Conservation (phyloP, 192 early-diverging fungal species). For the Coemansia reversa region DNA sequence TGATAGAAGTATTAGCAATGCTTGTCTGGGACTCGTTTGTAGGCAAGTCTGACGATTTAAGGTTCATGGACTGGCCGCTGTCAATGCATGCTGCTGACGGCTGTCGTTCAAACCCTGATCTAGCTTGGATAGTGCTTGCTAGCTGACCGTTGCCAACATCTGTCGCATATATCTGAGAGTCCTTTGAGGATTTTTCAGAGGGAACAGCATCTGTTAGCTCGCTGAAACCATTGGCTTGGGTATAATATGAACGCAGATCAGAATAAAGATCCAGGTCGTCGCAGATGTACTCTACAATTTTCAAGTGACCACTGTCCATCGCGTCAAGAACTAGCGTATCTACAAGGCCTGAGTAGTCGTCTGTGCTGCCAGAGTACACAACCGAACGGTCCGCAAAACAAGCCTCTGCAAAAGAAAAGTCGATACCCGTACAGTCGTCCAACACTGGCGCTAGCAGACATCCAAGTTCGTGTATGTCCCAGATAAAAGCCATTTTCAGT, state of each 20-base stretch:
- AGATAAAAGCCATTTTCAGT: conserved; percentile 51
- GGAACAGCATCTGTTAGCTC: background rate
- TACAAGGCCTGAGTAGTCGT: conserved; percentile 5
- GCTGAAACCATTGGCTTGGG: background rate
- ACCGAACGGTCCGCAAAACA: conserved; percentile 25
- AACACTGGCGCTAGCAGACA: conserved; percentile 60
- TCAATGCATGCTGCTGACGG: background rate
- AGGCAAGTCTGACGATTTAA: background rate
- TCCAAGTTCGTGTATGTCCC: conserved; percentile 53
- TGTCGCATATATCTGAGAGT: background rate
- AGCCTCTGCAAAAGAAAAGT: conserved; percentile 29
- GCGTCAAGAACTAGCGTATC: conserved; percentile 35
- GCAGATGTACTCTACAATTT: conserved; percentile 31
- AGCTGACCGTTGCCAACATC: background rate
- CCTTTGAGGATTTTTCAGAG: background rate
- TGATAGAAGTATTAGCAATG: background rate
- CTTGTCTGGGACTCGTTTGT: background rate
- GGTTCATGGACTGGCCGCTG: background rate
- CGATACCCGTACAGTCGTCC: conserved; percentile 16
- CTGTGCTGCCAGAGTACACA: background rate
- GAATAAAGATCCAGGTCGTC: conserved; percentile 31
- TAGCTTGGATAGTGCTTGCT: background rate
- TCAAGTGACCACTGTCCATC: conserved; percentile 37
- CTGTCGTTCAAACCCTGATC: background rate
- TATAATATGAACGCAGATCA: conserved; percentile 29